A percentile compares a stretch with the other conserved stretches of the same genome.
phyloP scores from a whole-genome alignment of 495 filamentous ascomycete genomes.

The Trichoderma gamsii region DNA sequence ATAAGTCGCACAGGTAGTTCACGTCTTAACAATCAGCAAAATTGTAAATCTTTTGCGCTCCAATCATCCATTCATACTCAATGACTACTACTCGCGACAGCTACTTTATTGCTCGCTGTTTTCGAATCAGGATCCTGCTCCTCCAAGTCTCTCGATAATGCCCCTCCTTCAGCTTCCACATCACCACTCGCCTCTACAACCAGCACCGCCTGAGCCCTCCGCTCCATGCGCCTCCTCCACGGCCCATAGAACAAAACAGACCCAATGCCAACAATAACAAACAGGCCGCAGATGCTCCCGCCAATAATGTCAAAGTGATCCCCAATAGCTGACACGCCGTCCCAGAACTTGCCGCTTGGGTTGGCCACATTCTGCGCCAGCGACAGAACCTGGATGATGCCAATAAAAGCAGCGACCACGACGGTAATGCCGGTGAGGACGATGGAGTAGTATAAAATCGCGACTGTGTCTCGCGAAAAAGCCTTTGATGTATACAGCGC shows the following conservation, averaged over 20 bases:
- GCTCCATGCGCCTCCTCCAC: constrained; percentile 51
- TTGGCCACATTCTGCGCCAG: constrained; percentile 67
- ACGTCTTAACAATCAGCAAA: too few relatives aligned
- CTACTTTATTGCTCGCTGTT: not conserved
- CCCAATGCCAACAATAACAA: constrained; percentile 65
- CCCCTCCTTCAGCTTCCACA: not conserved
- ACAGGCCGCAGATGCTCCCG: constrained; percentile 74
- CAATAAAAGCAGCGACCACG: constrained; percentile 79
- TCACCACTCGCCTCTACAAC: not conserved
- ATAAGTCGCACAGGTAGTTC: too few relatives aligned
- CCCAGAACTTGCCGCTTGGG: constrained; percentile 76
- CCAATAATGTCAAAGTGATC: constrained; percentile 87
- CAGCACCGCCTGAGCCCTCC: not conserved
- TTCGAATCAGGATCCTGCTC: not conserved
- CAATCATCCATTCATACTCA: not conserved
- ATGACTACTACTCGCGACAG: constrained; percentile 23
- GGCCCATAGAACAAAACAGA: constrained; percentile 69
- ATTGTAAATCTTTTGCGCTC: too few relatives aligned
- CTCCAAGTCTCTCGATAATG: not conserved
- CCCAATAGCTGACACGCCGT: constrained; percentile 66
- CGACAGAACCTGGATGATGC: constrained; percentile 74
- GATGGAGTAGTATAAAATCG: constrained; percentile 90
- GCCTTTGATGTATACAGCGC: constrained; percentile 76
- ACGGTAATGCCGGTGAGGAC: constrained; percentile 82
- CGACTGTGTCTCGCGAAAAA: constrained; percentile 69